Evolutionary conservation across 371 early-diverging fungal genomes (phyloP), one percentile per base, ranked within the genome.

Genomic region (Sporodiniella umbellata): DNA sequence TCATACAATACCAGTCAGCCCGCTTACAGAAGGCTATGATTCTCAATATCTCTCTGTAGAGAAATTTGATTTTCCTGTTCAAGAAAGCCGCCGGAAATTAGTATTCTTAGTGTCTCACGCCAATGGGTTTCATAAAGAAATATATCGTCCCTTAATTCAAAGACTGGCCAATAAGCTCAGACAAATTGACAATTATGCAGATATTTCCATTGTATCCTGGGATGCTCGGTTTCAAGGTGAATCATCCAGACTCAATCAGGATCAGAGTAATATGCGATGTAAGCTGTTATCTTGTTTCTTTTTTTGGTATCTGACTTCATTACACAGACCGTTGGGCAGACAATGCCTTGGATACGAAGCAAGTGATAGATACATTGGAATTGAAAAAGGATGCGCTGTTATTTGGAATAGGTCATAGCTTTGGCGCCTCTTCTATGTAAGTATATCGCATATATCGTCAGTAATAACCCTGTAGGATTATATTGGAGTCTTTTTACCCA

Each of bases 181-280:
- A 53, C n/a, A 48, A 50, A 10, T 7, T 4, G 67, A 64, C 8
- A 39, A 66, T 4, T 23, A 59, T 30, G 53, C 56, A 1, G 60
- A 66, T 15, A 42, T 75, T 33, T 48, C 58, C 7, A 53, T 69
- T 39, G 50, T 62, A 10, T 53, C 63, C 6, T 75, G 64, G 63
- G 75, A 75, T 47, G 63, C 66, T 11, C 72, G 75, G 43, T 69
- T 60, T 38, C 75, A 75, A 47, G 75, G 75, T 11, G 75, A 75
- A 40, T 68, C 69, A n/a, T 70, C 70, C 26, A 59, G 66, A 1
- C 18, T 69, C 2, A 75, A 75, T 37, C 60, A 62, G 11, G 68
- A 52, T 15, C 40, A 42, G 4, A 55, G 58, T 42, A 22, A 33
- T 1, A 49, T 55, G 1, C 56, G 45, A 11, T 75, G 72, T 68